Evolutionary conservation across 129 eudicot species (phyloP).

Genomic region (Apium graveolens): DNA sequence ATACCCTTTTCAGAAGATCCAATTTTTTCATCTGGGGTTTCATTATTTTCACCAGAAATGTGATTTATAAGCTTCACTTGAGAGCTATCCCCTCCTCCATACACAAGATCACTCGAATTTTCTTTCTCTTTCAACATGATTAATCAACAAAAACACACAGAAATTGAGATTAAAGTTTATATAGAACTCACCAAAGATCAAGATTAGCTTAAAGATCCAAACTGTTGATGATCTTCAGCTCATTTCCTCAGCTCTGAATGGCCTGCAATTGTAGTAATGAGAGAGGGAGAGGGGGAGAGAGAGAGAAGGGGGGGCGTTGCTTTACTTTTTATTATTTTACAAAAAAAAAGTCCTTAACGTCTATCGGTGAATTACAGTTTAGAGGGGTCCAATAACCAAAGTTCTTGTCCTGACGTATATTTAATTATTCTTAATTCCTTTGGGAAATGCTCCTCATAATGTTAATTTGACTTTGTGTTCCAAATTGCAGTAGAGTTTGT

Average conservation of each 20-base stretch:
- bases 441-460: background rate
- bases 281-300: conserved; percentile 2
- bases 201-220: conserved; percentile 4
- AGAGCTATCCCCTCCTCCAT: conserved; percentile 27
- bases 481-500: too few species aligned
- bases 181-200: conserved; percentile 10
- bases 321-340: background rate
- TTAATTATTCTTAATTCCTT: background rate
- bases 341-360: background rate
- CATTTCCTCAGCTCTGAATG: conserved; percentile 1
- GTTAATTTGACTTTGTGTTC: background rate
- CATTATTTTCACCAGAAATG: conserved; percentile 30
- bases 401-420: background rate
- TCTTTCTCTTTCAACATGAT: conserved; percentile 41
- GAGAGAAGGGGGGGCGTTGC: background rate
- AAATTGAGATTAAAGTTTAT: background rate
- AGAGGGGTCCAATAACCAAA: background rate
- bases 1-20: conserved; percentile 42
- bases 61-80: conserved; percentile 20
- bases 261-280: background rate
- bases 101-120: conserved; percentile 23
- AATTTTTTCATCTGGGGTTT: conserved; percentile 38
- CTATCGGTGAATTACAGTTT: background rate
- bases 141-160: background rate
- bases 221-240: conserved; percentile 10